Percentiles rank a stretch among this genome's conserved stretches.
phyloP scores from a whole-genome alignment of 2,329 filamentous ascomycete species.

The Tolypocladium amazonense region DNA sequence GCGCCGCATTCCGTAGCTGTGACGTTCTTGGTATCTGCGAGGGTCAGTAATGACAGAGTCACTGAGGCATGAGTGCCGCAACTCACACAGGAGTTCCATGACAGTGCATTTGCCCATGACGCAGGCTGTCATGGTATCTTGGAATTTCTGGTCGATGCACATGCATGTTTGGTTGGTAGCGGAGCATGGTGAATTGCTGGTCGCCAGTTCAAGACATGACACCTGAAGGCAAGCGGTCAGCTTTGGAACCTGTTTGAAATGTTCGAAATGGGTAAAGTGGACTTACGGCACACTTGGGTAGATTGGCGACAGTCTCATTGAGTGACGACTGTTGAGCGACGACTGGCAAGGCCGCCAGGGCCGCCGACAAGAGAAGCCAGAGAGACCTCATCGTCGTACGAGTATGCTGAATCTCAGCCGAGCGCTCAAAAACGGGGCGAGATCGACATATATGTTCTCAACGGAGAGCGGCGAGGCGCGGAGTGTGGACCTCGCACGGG shows the following conservation, averaged over 20 bases:
- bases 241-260: background rate
- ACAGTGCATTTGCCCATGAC: conserved; percentile 16
- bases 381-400: background rate
- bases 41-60: background rate
- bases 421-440: background rate
- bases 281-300: conserved; percentile 3
- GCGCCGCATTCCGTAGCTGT: conserved; percentile 9
- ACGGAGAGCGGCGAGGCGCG: background rate
- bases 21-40: conserved; percentile 13
- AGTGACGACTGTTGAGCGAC: background rate
- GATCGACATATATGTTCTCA: background rate
- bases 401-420: background rate
- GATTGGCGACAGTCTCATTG: background rate
- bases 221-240: background rate
- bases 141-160: conserved; percentile 17
- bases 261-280: too few species aligned
- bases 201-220: conserved; percentile 12
- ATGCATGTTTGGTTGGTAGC: conserved; percentile 17
- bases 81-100: conserved; percentile 19
- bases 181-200: conserved; percentile 15
- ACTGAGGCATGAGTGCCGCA: background rate
- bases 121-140: conserved; percentile 15
- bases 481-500: background rate
- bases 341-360: background rate
- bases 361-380: background rate